Percentiles rank a stretch among this genome's conserved stretches.
phyloP scores from a whole-genome alignment of 192 early-diverging fungal species.

The Podila clonocystis region DNA sequence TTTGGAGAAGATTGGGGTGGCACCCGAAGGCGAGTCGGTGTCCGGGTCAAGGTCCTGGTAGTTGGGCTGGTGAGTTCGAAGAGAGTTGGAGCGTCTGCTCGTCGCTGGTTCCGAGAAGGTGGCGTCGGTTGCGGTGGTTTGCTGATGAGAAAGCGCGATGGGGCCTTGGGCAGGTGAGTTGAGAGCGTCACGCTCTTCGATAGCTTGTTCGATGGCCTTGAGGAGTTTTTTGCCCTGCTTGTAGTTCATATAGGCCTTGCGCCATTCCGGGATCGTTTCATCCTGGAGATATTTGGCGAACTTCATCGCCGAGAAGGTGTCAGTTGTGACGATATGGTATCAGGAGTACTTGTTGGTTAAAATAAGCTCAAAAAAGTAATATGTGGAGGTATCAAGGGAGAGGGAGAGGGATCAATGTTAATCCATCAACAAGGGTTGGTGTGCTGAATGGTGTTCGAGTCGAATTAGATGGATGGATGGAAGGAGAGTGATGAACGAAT shows the following conservation, averaged over 20 bases:
- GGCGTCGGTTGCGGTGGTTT: neutral
- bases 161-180: neutral
- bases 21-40: neutral
- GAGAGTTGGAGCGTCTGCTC: neutral
- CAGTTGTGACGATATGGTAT: too few relatives aligned
- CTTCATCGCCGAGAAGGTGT: slow-evolving; percentile 22
- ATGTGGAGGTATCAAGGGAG: too few relatives aligned
- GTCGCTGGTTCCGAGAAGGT: neutral
- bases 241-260: slow-evolving; percentile 65
- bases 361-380: too few relatives aligned
- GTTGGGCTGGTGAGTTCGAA: neutral
- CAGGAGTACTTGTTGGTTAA: too few relatives aligned
- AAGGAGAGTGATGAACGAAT: too few relatives aligned
- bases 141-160: neutral
- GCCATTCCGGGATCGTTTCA: slow-evolving; percentile 50
- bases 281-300: slow-evolving; percentile 50
- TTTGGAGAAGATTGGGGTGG: slow-evolving; percentile 21
- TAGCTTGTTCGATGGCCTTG: slow-evolving; percentile 53
- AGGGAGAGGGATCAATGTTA: too few relatives aligned
- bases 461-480: too few relatives aligned
- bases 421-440: too few relatives aligned
- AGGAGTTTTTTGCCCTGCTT: slow-evolving; percentile 66
- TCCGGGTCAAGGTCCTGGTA: neutral
- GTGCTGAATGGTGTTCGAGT: too few relatives aligned
- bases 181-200: neutral